Evolutionary conservation across 495 filamentous ascomycete genomes (phyloP).

Genomic region (Diplogelasinospora grovesii): DNA sequence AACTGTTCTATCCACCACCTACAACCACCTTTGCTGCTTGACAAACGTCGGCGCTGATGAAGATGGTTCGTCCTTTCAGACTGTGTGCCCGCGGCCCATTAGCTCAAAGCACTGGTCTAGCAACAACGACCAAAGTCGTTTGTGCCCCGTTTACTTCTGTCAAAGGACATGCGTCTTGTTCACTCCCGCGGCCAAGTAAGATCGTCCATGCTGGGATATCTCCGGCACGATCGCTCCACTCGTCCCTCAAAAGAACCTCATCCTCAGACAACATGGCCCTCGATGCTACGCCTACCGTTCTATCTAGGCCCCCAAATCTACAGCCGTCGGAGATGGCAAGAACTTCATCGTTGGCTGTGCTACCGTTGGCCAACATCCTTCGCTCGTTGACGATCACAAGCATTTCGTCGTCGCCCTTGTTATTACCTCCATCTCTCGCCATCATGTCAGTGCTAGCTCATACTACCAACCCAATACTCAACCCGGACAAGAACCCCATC

Average conservation of each 20-base stretch:
- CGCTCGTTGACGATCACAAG: conserved; percentile 73
- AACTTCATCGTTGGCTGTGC: conserved; percentile 54
- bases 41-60: too few relatives aligned
- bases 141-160: too few relatives aligned
- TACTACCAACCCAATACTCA: conserved; percentile 52
- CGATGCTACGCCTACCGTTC: conserved; percentile 13
- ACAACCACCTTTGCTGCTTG: not conserved
- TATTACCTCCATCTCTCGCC: conserved; percentile 64
- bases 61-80: too few relatives aligned
- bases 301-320: conserved; percentile 7
- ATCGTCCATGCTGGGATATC: conserved; percentile 1
- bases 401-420: conserved; percentile 67
- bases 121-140: too few relatives aligned
- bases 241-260: conserved; percentile 32
- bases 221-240: conserved; percentile 30
- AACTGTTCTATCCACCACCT: not conserved
- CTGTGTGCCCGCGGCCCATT: too few relatives aligned
- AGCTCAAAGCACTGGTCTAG: too few relatives aligned
- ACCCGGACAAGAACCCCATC: conserved; percentile 51
- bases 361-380: conserved; percentile 67
- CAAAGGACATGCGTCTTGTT: too few relatives aligned
- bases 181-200: not conserved
- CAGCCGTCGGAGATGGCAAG: conserved; percentile 22
- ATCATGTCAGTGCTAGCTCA: conserved; percentile 65
- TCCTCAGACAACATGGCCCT: conserved; percentile 25